These are phyloP conservation scores for Yamadazyma blattariae DNA, from an alignment of 1,139 yeast genomes.

Conservation along the genomic window DNA sequence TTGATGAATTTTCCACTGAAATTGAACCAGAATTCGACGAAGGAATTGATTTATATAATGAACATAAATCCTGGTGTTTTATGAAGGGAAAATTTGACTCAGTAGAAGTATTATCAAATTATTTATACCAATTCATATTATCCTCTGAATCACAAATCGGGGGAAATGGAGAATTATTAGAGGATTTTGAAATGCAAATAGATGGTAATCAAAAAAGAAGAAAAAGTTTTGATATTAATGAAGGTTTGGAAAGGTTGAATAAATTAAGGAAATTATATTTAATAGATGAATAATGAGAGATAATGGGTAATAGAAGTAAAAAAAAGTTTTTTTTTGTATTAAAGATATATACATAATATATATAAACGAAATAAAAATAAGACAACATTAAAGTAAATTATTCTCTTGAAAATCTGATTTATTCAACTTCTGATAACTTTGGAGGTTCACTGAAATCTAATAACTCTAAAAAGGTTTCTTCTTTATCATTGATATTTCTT, in stretches of 20 bases:
- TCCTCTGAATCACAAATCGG: constrained; percentile 23
- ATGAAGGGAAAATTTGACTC: constrained; percentile 10
- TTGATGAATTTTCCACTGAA: constrained; percentile 9
- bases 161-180: constrained; percentile 23
- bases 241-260: constrained; percentile 30
- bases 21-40: constrained; percentile 17
- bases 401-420: too few relatives aligned
- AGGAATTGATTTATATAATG: constrained; percentile 20
- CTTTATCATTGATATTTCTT: constrained; percentile 43
- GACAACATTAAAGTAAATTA: too few relatives aligned
- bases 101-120: constrained; percentile 14
- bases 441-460: constrained; percentile 69
- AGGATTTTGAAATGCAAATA: constrained; percentile 14
- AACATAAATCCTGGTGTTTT: constrained; percentile 40
- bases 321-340: neutral
- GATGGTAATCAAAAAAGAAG: constrained; percentile 18
- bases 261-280: constrained; percentile 34
- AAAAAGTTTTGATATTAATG: constrained; percentile 28
- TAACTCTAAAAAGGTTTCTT: constrained; percentile 70
- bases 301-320: too few relatives aligned
- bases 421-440: neutral
- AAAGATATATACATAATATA: neutral
- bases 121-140: constrained; percentile 23
- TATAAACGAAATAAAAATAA: neutral
- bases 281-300: constrained; percentile 18